These are phyloP conservation scores for Crithidia expoeki DNA, from an alignment of 208 protist species.

Conservation along the genomic window DNA sequence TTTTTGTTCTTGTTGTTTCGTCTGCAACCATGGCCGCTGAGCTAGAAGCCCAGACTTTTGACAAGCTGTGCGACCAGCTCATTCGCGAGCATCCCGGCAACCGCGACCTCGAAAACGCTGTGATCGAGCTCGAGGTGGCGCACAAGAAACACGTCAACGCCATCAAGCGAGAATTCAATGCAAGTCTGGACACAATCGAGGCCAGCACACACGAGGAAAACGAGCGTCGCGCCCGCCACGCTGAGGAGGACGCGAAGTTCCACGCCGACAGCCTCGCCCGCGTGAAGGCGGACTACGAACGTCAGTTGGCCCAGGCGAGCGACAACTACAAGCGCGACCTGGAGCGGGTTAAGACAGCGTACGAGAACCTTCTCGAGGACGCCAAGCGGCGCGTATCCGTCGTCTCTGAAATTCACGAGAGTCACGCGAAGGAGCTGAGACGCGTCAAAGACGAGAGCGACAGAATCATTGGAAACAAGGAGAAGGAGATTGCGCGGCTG, in stretches of 20 bases:
- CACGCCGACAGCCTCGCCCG: constrained; percentile 29
- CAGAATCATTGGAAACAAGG: constrained; percentile 40
- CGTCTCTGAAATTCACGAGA: constrained; percentile 48
- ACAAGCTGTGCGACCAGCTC: constrained; percentile 33
- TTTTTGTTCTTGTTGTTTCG: constrained; percentile 1
- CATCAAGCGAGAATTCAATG: constrained; percentile 44
- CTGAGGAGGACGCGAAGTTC: constrained; percentile 25
- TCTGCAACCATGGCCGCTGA: constrained; percentile 10
- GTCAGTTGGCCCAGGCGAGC: constrained; percentile 23
- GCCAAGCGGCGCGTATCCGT: constrained; percentile 27
- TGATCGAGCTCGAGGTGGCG: constrained; percentile 39
- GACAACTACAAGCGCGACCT: constrained; percentile 35
- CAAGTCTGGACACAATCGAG: constrained; percentile 32
- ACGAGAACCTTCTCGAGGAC: constrained; percentile 36
- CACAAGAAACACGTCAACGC: constrained; percentile 49
- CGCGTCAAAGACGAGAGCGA: constrained; percentile 53
- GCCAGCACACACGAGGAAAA: constrained; percentile 21
- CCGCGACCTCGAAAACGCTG: constrained; percentile 30
- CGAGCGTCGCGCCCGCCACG: constrained; percentile 21
- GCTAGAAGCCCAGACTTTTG: constrained; percentile 26
- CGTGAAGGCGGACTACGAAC: constrained; percentile 36
- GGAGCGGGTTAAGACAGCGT: constrained; percentile 33
- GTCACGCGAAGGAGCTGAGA: constrained; percentile 41
- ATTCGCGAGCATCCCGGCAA: constrained; percentile 27
- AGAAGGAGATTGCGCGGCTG: constrained; percentile 54